Base-by-base conservation (phyloP, 2,329 filamentous ascomycete genomes). In the Aspergillus terreus region DNA sequence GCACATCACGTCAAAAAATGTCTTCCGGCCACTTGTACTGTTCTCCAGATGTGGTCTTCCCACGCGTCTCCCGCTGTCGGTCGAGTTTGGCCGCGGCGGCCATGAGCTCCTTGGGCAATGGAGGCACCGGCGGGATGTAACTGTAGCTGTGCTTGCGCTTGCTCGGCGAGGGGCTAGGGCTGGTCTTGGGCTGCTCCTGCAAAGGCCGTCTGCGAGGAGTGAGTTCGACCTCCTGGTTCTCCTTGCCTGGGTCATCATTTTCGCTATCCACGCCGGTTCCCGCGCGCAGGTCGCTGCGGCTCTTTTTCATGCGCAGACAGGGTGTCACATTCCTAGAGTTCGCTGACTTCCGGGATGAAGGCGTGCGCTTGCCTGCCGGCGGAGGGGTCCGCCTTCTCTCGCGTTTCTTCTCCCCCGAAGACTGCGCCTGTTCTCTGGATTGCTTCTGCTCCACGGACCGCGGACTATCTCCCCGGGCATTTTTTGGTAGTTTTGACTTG, bases 21-120 rank as follows among this genome's bases (percentile, higher is more conserved):
- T 74, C 73, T 7, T 73, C 71, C 4, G 72, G 72, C 74, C 74
- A 77, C 19, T 68, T 63, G 49, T 73, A 76, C 40, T n/a, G 62
- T 38, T 54, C 21, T 19, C 21, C 55, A 10, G 40, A 6, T n/a
- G 6, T 17, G 12, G 45, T 45, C 12, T 55, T 56, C 27, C 35
- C 41, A 45, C 44, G 56, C 44, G 11, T 53, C 44, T 49, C 41
- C 15, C 38, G 33, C 23, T 41, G 56, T n/a, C 49, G 49, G 47
- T 60, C 60, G 11, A 63, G 56, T 49, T 65, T 68, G 2, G 64
- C 63, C 14, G 65, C 60, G 27, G 64, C 63, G 6, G 51, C 54
- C 7, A 61, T 59, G 19, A 70, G 56, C 15, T 70, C 65, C 25
- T 69, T 66, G 0, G 71, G 71, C 1, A 74, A 54, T 2, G 71